Percentiles rank a stretch among this genome's conserved stretches.
Conservation (phyloP, 225 moss, liverwort and hornwort genomes). For the Bryoerythrophyllum caledonicum region DNA sequence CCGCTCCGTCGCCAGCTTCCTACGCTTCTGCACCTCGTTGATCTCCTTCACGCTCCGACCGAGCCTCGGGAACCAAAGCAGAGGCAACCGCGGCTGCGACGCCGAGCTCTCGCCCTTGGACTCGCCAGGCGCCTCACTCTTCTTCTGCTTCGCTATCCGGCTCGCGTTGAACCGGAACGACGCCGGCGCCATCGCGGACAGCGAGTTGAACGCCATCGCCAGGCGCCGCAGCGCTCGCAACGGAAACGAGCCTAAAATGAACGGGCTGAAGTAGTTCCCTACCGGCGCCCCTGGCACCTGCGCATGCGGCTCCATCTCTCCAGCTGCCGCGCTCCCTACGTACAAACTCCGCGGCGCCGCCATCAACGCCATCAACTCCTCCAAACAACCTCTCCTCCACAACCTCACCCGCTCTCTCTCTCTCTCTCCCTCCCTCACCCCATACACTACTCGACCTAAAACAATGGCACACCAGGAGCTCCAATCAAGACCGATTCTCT, state of each 20-base stretch:
- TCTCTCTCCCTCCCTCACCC: slow-evolving; percentile 12
- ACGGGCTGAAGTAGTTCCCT: slow-evolving; percentile 26
- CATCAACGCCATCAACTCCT: slow-evolving; percentile 23
- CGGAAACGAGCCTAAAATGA: slow-evolving; percentile 31
- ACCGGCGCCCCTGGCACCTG: slow-evolving; percentile 8
- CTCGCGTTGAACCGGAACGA: slow-evolving; percentile 29
- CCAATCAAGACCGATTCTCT: background rate
- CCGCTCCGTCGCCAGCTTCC: slow-evolving; percentile 32
- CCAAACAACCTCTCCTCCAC: background rate
- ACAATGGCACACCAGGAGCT: slow-evolving; percentile 24
- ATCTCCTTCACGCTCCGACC: slow-evolving; percentile 45
- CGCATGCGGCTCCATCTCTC: slow-evolving; percentile 28
- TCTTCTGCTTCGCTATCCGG: slow-evolving; percentile 25
- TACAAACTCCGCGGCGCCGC: slow-evolving; percentile 33
- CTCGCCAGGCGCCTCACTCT: background rate
- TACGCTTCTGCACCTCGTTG: slow-evolving; percentile 42
- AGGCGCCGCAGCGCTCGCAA: slow-evolving; percentile 30
- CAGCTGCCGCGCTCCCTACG: slow-evolving; percentile 13
- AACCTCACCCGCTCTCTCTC: background rate
- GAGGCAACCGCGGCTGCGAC: slow-evolving; percentile 39
- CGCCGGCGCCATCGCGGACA: slow-evolving; percentile 28
- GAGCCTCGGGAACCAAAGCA: slow-evolving; percentile 42
- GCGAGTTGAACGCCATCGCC: slow-evolving; percentile 33
- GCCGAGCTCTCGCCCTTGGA: slow-evolving; percentile 6
- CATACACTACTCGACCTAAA: background rate